A percentile compares a stretch with the other conserved stretches of the same genome.
Evolutionary conservation across 495 filamentous ascomycete species (phyloP).

Genomic region (Penicillium maclennaniae): DNA sequence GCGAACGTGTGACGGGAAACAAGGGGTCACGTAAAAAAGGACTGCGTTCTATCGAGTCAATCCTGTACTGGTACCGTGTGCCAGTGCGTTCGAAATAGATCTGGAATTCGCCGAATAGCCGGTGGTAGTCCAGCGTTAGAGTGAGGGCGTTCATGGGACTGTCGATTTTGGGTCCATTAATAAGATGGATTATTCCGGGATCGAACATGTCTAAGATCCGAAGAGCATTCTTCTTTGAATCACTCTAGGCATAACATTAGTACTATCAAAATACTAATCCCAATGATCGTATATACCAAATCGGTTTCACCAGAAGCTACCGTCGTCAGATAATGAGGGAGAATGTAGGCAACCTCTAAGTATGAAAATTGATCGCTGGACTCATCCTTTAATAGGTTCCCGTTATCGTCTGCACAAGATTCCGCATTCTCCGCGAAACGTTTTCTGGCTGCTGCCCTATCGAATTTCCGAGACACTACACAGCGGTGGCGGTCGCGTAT

Average conservation of each 20-base stretch:
- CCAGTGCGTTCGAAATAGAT: conserved; percentile 20
- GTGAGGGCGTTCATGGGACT: conserved; percentile 25
- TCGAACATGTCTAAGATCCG: conserved; percentile 23
- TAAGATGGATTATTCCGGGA: conserved; percentile 15
- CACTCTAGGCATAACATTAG: conserved; percentile 5
- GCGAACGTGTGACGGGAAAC: conserved; percentile 23
- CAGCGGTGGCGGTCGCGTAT: conserved; percentile 19
- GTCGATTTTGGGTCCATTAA: conserved; percentile 13
- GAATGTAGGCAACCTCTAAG: conserved; percentile 20
- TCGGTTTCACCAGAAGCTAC: conserved; percentile 7
- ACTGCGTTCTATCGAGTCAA: conserved; percentile 18
- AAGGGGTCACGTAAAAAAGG: conserved; percentile 22
- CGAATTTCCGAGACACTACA: conserved; percentile 23
- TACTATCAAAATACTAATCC: too few species aligned
- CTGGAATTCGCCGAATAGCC: conserved; percentile 22
- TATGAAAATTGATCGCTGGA: conserved; percentile 9
- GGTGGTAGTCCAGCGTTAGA: conserved; percentile 22
- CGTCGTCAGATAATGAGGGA: conserved; percentile 16
- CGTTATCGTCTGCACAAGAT: conserved; percentile 12
- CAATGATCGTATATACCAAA: conserved; percentile 3
- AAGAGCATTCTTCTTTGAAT: conserved; percentile 19
- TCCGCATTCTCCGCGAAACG: conserved; percentile 7
- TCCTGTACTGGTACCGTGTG: conserved; percentile 21
- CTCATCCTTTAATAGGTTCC: conserved; percentile 6
- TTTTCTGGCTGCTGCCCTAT: conserved; percentile 17